phyloP scores from a whole-genome alignment of 1,284 basidiomycete genomes.

The Stygiomarasmius scandens region DNA sequence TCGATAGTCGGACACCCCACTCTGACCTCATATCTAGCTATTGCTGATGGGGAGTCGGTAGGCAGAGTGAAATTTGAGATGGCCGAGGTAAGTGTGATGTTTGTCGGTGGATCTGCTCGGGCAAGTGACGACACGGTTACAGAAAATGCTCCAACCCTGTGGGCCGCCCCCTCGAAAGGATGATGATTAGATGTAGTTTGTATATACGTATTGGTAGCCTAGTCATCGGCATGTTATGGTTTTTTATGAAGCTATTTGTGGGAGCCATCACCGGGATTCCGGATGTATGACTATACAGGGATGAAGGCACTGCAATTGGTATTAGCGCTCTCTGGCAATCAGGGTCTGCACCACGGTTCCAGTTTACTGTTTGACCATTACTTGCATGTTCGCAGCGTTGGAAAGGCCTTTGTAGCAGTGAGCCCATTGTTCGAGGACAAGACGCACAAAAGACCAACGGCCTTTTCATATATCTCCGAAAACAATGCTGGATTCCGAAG shows the following conservation, averaged over 20 bases:
- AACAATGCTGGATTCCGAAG: background rate
- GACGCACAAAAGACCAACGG: background rate
- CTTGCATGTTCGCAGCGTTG: background rate
- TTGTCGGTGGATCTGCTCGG: constrained; percentile 1
- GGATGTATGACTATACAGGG: background rate
- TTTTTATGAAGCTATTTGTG: background rate
- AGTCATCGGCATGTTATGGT: background rate
- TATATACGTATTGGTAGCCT: background rate
- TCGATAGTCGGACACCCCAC: constrained; percentile 92
- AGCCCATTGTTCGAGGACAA: background rate
- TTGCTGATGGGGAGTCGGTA: constrained; percentile 92
- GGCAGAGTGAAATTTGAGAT: constrained; percentile 94
- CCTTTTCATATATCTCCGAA: background rate
- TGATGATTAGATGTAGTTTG: constrained; percentile 56
- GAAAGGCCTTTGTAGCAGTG: no score
- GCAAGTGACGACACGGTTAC: constrained; percentile 6
- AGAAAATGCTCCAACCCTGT: constrained; percentile 99
- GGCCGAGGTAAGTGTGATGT: constrained; percentile 75
- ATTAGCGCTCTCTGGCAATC: background rate
- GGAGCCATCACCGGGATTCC: no score
- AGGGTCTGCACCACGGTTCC: no score
- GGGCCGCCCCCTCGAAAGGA: constrained; percentile 94
- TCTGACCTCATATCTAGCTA: constrained; percentile 83
- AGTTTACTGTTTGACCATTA: background rate
- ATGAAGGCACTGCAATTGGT: background rate